phyloP scores from a whole-genome alignment of 805 yeast species.

The Zygotorulaspora sp. region DNA sequence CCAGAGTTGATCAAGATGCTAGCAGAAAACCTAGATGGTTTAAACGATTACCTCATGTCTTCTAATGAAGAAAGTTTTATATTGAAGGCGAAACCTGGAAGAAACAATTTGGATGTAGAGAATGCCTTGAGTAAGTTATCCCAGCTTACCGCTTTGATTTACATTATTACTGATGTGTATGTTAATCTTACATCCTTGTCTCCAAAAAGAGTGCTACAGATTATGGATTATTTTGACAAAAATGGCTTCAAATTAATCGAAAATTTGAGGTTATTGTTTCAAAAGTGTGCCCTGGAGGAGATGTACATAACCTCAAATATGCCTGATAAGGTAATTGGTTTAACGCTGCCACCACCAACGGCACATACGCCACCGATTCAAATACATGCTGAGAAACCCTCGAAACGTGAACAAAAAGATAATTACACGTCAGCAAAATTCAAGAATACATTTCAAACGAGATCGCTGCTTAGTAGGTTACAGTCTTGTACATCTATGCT shows the following conservation, averaged over 20 bases:
- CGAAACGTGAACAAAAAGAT: constrained; percentile 33
- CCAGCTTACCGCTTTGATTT: constrained; percentile 42
- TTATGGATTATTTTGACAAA: constrained; percentile 26
- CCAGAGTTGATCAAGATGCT: constrained; percentile 35
- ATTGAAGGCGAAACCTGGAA: constrained; percentile 17
- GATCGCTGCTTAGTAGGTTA: constrained; percentile 47
- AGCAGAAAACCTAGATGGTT: constrained; percentile 29
- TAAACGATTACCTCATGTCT: constrained; percentile 28
- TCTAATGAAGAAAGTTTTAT: constrained; percentile 27
- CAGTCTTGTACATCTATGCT: constrained; percentile 43
- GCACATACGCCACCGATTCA: constrained; percentile 41
- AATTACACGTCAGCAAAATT: constrained; percentile 52
- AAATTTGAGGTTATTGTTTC: constrained; percentile 44
- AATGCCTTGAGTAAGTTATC: constrained; percentile 28
- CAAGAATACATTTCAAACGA: constrained; percentile 56
- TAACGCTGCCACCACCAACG: constrained; percentile 37
- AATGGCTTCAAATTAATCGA: constrained; percentile 41
- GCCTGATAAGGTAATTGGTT: constrained; percentile 44
- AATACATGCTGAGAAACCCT: constrained; percentile 43
- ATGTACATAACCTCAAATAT: constrained; percentile 44
- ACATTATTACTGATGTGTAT: constrained; percentile 52
- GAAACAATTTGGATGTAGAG: constrained; percentile 16
- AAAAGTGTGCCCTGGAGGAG: constrained; percentile 56
- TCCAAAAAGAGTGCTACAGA: constrained; percentile 38
- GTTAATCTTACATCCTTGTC: constrained; percentile 50